Evolutionary conservation across 768 basidiomycete species (phyloP), one percentile per base, ranked within the genome.

Genomic region (Dictyophora rubrovolvata): DNA sequence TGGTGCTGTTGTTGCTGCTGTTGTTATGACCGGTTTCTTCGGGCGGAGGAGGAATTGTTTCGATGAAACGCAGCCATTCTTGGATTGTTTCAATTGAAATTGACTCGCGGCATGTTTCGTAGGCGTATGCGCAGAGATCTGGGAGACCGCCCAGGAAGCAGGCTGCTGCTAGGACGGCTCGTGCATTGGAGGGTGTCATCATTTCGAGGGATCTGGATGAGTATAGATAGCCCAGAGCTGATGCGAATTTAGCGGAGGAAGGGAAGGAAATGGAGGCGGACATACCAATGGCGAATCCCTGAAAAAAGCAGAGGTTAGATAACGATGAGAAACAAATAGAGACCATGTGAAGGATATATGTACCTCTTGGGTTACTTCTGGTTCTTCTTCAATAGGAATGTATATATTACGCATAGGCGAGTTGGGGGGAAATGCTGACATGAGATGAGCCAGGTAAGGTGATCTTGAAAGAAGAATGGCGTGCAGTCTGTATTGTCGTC

Each of bases 81-180:
- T 78, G 69, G 67, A 94, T 84, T 50, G 82, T 89, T 59, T 88
- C 84, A 64, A 86, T 77, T 49, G 76, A 79, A 72, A 95, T 85
- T 46, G 87, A 87, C 60, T 80, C 82, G 65, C 81, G 80, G 75
- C 88, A 91, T 52, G 83, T 74, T 55, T 83, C 81, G 70, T 93
- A 93, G 20, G 92, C 81, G 66, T 85, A 85, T 63, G 78, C 78
- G 71, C 85, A 87, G 36, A 94, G 75, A 36, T 93, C 89, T 49
- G 91, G 83, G 87, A 93, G 87, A 48, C 89, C 90, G 55, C 89
- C 89, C 49, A 93, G 80, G 35, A 92, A 75, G 71, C 85, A 89
- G 14, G 86, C 87, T 49, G 90, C 87, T 50, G 91, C 89, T 53
- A 95, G 82, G 42, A 92, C 87, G 18, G 83, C 85, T 67, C 90